phyloP scores from a whole-genome alignment of 805 yeast genomes.

The Candida incommunis region DNA sequence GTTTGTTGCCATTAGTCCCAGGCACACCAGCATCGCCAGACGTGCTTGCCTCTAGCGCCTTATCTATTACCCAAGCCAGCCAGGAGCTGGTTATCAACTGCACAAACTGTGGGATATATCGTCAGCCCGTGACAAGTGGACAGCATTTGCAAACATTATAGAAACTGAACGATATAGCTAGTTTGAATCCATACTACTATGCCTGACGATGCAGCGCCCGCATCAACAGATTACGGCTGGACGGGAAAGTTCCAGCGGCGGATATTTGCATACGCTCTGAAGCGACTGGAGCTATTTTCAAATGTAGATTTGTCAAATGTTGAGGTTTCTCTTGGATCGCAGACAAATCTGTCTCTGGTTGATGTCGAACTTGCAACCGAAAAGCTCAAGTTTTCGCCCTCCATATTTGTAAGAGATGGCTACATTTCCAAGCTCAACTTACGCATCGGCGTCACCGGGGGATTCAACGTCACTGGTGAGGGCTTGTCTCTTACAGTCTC shows the following conservation, averaged over 20 bases:
- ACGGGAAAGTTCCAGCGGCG: conserved; percentile 53
- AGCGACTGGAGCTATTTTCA: conserved; percentile 70
- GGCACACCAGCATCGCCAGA: no score
- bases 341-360: conserved; percentile 24
- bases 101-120: no score
- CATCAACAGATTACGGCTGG: no score
- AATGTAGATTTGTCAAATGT: conserved; percentile 69
- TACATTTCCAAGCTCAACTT: conserved; percentile 39
- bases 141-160: no score
- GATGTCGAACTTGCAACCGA: conserved; percentile 64
- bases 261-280: conserved; percentile 62
- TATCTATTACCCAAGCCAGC: no score
- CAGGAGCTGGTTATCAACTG: no score
- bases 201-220: no score
- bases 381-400: conserved; percentile 45
- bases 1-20: no score
- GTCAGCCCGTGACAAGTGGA: no score
- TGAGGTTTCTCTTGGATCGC: conserved; percentile 62
- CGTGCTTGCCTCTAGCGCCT: no score
- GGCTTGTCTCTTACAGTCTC: conserved; percentile 40
- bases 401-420: conserved; percentile 49
- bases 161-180: no score
- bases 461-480: conserved; percentile 45
- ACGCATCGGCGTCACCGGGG: conserved; percentile 53
- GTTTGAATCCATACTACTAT: no score